These are phyloP conservation scores for Arabidopsis suecica DNA, from an alignment of 345 rosid species.

Conservation along the genomic window DNA sequence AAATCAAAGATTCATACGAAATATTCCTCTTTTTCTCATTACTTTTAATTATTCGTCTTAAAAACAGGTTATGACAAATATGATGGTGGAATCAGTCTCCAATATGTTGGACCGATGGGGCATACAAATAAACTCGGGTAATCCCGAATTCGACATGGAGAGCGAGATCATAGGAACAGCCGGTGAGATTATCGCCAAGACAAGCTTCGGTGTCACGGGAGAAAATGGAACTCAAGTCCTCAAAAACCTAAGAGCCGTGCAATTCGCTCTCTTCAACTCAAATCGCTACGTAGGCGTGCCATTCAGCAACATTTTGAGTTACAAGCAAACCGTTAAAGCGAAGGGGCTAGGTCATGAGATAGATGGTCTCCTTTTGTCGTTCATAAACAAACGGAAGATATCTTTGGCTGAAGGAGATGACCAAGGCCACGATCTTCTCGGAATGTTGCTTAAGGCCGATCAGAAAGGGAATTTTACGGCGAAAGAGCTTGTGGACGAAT, in stretches of 20 bases:
- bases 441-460: conserved; percentile 60
- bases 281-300: conserved; percentile 93
- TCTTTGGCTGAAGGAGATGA: conserved; percentile 26
- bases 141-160: conserved; percentile 68
- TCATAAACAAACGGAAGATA: conserved; percentile 57
- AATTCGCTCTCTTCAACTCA: conserved; percentile 68
- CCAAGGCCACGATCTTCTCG: conserved; percentile 57
- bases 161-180: conserved; percentile 68
- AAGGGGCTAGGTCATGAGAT: conserved; percentile 70
- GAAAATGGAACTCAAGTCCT: conserved; percentile 61
- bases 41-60: neutral
- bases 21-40: conserved; percentile 23
- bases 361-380: conserved; percentile 62
- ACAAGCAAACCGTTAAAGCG: conserved; percentile 58
- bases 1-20: conserved; percentile 24
- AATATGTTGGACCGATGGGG: conserved; percentile 80
- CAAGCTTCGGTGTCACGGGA: conserved; percentile 80
- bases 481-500: conserved; percentile 79
- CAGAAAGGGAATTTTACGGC: conserved; percentile 51
- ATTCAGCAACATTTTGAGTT: conserved; percentile 57
- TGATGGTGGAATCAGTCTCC: conserved; percentile 82
- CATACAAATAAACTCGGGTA: conserved; percentile 52
- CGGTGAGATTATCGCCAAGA: conserved; percentile 84
- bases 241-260: conserved; percentile 76
- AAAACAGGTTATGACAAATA: conserved; percentile 68